Evolutionary conservation across 257 asterid genomes (phyloP).

Genomic region (Salvia hispanica): DNA sequence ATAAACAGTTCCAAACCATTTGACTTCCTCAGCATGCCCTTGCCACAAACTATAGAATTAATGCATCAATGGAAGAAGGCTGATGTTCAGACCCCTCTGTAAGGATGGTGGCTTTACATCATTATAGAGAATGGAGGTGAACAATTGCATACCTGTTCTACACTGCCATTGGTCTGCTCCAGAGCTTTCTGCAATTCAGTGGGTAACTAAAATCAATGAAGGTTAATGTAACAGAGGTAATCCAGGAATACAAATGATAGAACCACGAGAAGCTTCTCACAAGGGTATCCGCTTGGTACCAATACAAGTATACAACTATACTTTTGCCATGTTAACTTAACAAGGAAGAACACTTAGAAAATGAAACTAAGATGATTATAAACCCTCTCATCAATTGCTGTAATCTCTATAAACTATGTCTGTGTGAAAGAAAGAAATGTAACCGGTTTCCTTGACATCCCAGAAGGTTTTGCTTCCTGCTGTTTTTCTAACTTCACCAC

Average conservation of each 20-base stretch:
- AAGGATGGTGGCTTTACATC: conserved; percentile 14
- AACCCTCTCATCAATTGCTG: conserved; percentile 1
- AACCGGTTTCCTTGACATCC: conserved; percentile 60
- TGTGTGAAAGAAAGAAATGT: conserved; percentile 13
- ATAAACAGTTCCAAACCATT: not conserved
- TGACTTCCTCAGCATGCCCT: conserved; percentile 1
- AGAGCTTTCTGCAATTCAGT: conserved; percentile 42
- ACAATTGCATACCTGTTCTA: conserved; percentile 46
- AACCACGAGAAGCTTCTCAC: not conserved
- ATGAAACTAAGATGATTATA: not conserved
- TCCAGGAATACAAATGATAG: conserved; percentile 9
- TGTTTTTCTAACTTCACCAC: conserved; percentile 44
- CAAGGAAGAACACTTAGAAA: conserved; percentile 5
- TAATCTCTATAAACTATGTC: not conserved
- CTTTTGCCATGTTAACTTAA: conserved; percentile 7
- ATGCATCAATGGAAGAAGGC: not conserved
- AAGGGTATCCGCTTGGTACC: too few species aligned
- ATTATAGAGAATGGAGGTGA: conserved; percentile 18
- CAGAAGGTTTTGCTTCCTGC: conserved; percentile 46
- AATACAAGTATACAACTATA: too few species aligned
- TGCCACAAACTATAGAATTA: not conserved
- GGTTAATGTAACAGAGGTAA: conserved; percentile 3
- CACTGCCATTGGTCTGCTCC: conserved; percentile 45
- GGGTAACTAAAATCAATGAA: conserved; percentile 12
- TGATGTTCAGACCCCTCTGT: not conserved